These are phyloP conservation scores for Sordariomycetes sp. DNA, from an alignment of 2,329 filamentous ascomycete species.

Conservation along the genomic window DNA sequence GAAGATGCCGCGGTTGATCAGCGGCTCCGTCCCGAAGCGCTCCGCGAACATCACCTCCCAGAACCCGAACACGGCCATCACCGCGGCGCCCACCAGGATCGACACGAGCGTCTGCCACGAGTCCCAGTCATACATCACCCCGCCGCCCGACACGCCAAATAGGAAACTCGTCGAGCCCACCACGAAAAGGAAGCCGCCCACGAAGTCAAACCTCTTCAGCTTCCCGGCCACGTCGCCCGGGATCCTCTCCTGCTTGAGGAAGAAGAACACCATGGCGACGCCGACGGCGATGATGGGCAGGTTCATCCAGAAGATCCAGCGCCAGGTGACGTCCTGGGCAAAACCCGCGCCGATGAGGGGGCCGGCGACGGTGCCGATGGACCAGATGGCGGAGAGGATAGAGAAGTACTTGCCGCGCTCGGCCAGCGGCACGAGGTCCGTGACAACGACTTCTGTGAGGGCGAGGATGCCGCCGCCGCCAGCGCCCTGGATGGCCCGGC, in stretches of 20 bases:
- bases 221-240: slow-evolving; percentile 11
- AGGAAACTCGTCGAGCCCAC: slow-evolving; percentile 39
- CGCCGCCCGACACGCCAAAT: slow-evolving; percentile 40
- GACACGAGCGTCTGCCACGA: slow-evolving; percentile 53
- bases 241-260: slow-evolving; percentile 14
- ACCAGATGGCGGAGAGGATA: slow-evolving; percentile 34
- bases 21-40: slow-evolving; percentile 26
- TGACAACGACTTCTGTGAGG: slow-evolving; percentile 20
- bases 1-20: slow-evolving; percentile 33
- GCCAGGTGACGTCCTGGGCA: slow-evolving; percentile 13
- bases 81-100: slow-evolving; percentile 40
- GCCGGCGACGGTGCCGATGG: slow-evolving; percentile 35
- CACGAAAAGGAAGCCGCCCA: slow-evolving; percentile 51
- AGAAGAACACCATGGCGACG: slow-evolving; percentile 12
- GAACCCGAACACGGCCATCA: slow-evolving; percentile 38
- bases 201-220: slow-evolving; percentile 42
- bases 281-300: slow-evolving; percentile 18
- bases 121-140: slow-evolving; percentile 53
- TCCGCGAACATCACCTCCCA: slow-evolving; percentile 41
- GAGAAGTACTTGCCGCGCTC: slow-evolving; percentile 28
- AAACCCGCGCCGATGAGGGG: slow-evolving; percentile 16
- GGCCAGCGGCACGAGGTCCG: slow-evolving; percentile 28
- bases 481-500: slow-evolving; percentile 22
- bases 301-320: slow-evolving; percentile 25
- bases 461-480: slow-evolving; percentile 23